Base-by-base conservation (phyloP, 345 rosid species). In the Sisymbrium irio region DNA sequence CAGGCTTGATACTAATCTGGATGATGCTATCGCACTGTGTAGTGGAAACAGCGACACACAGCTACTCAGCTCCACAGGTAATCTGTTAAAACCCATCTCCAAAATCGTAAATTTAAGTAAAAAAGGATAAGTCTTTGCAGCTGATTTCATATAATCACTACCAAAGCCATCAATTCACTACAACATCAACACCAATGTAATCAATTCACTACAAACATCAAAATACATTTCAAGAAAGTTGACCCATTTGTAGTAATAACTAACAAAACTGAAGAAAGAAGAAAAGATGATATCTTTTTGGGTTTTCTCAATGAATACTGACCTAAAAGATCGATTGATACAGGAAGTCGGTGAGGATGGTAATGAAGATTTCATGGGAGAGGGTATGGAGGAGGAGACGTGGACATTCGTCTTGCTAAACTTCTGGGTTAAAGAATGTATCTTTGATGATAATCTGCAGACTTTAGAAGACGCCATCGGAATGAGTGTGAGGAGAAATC, bases 21-120 rank as follows among this genome's bases (percentile, higher is more conserved):
- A 79, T 14, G 88, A 83, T 39, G 95, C 97, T 54, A 83, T 76
- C 0, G 91, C 91, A 54, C 82, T 86, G 77, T 91, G 85, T 57
- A 91, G 80, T 3, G 95, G 95, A 68, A 85, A 36, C 89, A 89
- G 82, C 4, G 89, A 67, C 4, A 59, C 3, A 59, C 62, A 74
- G 73, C 78, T 67, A 79, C 92, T 83, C 82, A 89, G 54, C 75
- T 86, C 88, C 84, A 79, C 62, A 1, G 89, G 93, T 54, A 89
- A 78, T 62, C 91, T 89, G 70, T 19, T n/a, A n/a, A 19, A 47
- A 4, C 20, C 20, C 65, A 67, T 41, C 28, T 19, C 39, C 41
- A 59, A 50, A 41, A 22, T 19, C 7, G 5, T 0, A 15, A 64
- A 18, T 4, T 25, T 3, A 30, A 36, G 8, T 50, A 20, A 11